Evolutionary conservation across 2,329 filamentous ascomycete genomes (phyloP).

Genomic region (Gremmenia infestans): DNA sequence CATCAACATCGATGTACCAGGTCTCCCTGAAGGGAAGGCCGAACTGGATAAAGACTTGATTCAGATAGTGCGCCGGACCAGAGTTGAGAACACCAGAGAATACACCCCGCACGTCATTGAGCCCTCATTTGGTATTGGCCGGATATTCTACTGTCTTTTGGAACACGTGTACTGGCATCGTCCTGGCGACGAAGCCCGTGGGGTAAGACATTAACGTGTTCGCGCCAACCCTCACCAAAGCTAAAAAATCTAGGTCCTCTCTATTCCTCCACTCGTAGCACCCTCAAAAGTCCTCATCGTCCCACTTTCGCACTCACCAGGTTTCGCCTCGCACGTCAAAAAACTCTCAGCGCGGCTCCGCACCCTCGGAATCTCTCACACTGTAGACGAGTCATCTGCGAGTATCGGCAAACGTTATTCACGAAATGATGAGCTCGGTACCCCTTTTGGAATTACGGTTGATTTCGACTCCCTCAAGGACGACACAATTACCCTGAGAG

Average conservation of each 20-base stretch:
- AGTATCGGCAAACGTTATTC: conserved; percentile 93
- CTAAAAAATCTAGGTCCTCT: conserved; percentile 51
- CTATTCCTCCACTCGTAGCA: conserved; percentile 70
- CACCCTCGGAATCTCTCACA: conserved; percentile 70
- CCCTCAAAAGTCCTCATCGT: conserved; percentile 93
- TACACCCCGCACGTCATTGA: conserved; percentile 96
- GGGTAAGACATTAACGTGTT: conserved; percentile 53
- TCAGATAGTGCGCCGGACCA: conserved; percentile 76
- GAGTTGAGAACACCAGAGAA: conserved; percentile 78
- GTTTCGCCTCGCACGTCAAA: conserved; percentile 71
- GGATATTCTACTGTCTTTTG: conserved; percentile 87
- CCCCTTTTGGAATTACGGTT: conserved; percentile 86
- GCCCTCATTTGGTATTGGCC: conserved; percentile 93
- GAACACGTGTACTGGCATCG: conserved; percentile 96
- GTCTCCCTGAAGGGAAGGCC: conserved; percentile 63
- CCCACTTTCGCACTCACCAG: conserved; percentile 74
- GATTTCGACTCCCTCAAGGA: conserved; percentile 95
- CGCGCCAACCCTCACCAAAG: not conserved
- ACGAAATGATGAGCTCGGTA: conserved; percentile 93
- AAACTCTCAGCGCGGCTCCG: conserved; percentile 72
- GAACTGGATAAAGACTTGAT: conserved; percentile 76
- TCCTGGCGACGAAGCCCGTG: conserved; percentile 72
- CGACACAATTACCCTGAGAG: conserved; percentile 77
- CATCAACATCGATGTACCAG: conserved; percentile 69
- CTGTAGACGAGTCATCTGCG: conserved; percentile 83